Base-by-base conservation (phyloP, 192 early-diverging fungal species). In the Coemansia aciculifera region DNA sequence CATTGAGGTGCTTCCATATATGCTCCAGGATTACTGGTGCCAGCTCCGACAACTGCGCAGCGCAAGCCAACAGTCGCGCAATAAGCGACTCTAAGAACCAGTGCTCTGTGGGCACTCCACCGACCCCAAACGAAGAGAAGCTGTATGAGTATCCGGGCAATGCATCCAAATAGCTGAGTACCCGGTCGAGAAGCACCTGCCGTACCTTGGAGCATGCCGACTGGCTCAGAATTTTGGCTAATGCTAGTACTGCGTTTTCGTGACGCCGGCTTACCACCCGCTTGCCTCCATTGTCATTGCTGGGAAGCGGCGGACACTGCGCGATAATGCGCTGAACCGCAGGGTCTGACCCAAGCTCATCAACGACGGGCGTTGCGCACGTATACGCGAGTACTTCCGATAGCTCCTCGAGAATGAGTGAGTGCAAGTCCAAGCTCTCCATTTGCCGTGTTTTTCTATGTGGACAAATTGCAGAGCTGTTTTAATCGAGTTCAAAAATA, bases 351-450 rank as follows among this genome's bases (percentile, higher is more conserved):
- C 29, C 67, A 43, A 64, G 31, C 19, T 56, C 64, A 23, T 59
- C 31, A 38, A 23, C 38, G 32, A 59, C 34, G 1, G 64, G 31
- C 11, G 52, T 5, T n/a, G 62, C 67, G 32, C 60, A 69, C 17
- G 71, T 66, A 21, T 66, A 44, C 21, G 73, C 69, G 21, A 83
- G 73, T 3, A 75, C 69, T 57, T 59, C 59, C 7, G 81, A 75
- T n/a, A 83, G 73, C 70, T 83, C 81, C 60, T 83, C 81, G 59
- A 83, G 73, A 73, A 83, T 83, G 21, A 79, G 81, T 70, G 75
- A 79, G 36, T 83, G 81, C 46, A 83, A 69, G 54, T 79, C 63
- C 29, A 71, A 27, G 31, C 65, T 46, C 49, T 78, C 77, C 81
- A 83, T 83, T 24, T 13, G 40, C 40, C 40, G 40, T 15, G 15